Base-by-base conservation (phyloP, 1,284 basidiomycete species). In the Phellopilus nigrolimitatus region DNA sequence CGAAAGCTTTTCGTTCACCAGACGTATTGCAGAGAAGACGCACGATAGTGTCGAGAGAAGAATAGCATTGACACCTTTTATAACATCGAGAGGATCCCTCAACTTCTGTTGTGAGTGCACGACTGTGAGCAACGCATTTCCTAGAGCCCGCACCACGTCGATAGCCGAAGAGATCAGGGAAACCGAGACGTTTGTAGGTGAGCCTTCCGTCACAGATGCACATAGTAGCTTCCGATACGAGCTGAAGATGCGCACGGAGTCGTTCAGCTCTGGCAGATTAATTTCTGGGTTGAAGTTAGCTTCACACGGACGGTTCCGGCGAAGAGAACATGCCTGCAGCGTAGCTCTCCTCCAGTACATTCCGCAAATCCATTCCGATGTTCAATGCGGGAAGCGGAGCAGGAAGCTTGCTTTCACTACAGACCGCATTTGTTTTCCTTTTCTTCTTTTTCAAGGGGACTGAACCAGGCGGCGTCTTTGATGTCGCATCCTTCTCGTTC, bases 391-490 rank as follows among this genome's bases (percentile, higher is more conserved):
- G 5, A 21, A 24, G 5, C 5, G 15, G 21, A 6, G 13, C 38
- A 6, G 33, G 17, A 7, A 17, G 15, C n/a, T 21, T 12, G 8
- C 3, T 27, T 17, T 38, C 21, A 22, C 25, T 19, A 4, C 13
- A 17, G 19, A 17, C 31, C 15, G 46, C 3, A 31, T 43, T 41
- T 13, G 33, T 3, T 33, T 46, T 54, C 41, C 27, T 37, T 44
- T 45, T 54, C 27, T 49, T 49, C 47, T 49, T 54, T n/a, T n/a
- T n/a, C n/a, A n/a, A n/a, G 3, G 27, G n/a, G 21, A 6, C 19
- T 25, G 3, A 13, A 4, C 21, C 30, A 37, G 9, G 22, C 5
- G 37, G n/a, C 5, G 49, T 22, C 21, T 19, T 8, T 21, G 41
- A 12, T 25, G n/a, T 28, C 19, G 40, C 21, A 4, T n/a, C n/a